These are phyloP conservation scores for Fraxinus platypoda DNA, from an alignment of 305 asterid genomes.

Conservation along the genomic window DNA sequence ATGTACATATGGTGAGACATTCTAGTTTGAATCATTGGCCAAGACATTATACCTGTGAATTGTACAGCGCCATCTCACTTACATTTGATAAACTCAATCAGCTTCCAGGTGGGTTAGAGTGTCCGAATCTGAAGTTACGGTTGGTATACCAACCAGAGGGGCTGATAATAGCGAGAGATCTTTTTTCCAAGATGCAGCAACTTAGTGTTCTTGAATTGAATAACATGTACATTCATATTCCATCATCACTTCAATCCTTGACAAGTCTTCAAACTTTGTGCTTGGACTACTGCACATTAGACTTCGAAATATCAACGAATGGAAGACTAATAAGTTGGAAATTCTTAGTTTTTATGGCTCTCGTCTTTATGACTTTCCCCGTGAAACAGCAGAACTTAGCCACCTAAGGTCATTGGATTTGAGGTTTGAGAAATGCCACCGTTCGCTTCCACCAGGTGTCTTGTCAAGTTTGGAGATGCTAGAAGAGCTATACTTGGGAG, in stretches of 20 bases:
- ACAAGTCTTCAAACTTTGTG: slow-evolving; percentile 22
- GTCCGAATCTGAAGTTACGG: slow-evolving; percentile 25
- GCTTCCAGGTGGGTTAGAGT: slow-evolving; percentile 8
- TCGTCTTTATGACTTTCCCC: background rate
- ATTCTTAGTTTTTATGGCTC: slow-evolving; percentile 18
- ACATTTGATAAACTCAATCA: background rate
- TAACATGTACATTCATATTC: background rate
- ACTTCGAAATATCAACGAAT: slow-evolving; percentile 12
- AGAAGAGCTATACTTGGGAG: slow-evolving; percentile 19
- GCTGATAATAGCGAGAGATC: background rate
- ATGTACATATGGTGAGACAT: no score
- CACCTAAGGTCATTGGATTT: slow-evolving; percentile 7
- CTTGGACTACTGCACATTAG: background rate
- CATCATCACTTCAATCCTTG: slow-evolving; percentile 2
- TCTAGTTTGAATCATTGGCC: no score
- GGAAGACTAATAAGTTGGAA: slow-evolving; percentile 25
- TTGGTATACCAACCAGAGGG: background rate
- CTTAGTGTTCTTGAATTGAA: slow-evolving; percentile 29
- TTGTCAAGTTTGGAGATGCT: background rate
- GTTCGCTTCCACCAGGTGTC: background rate
- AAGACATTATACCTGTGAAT: no score
- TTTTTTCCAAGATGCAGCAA: slow-evolving; percentile 5
- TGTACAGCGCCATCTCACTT: background rate
- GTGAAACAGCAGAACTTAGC: background rate
- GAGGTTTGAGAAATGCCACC: slow-evolving; percentile 2